Evolutionary conservation across 2,329 filamentous ascomycete species (phyloP).

Genomic region (Raffaelea albimanens): DNA sequence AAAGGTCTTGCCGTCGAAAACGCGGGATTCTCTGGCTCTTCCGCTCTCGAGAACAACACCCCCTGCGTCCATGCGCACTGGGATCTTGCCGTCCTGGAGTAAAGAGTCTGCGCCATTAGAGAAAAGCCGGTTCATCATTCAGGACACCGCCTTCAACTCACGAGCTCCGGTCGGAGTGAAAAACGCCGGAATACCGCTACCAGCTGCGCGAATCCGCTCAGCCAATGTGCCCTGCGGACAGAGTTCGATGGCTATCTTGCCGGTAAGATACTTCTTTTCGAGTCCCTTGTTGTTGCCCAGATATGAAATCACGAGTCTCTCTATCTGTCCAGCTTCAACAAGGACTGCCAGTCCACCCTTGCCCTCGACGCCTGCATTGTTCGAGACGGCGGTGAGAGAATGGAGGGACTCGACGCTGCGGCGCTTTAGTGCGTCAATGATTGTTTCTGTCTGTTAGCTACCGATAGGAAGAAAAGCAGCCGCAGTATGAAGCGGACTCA

Average conservation of each 20-base stretch:
- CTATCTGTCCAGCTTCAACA: constrained; percentile 59
- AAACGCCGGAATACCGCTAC: constrained; percentile 71
- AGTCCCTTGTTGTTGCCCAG: constrained; percentile 58
- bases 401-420: constrained; percentile 58
- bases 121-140: no score
- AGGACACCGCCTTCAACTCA: background rate
- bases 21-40: constrained; percentile 57
- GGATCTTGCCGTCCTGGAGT: constrained; percentile 59
- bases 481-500: no score
- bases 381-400: constrained; percentile 78
- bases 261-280: constrained; percentile 64
- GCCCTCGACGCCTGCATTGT: constrained; percentile 81
- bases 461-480: no score
- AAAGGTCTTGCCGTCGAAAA: constrained; percentile 64
- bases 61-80: constrained; percentile 48
- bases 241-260: constrained; percentile 66
- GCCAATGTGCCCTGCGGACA: constrained; percentile 69
- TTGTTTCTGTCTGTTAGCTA: no score
- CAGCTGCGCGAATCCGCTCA: constrained; percentile 62
- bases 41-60: constrained; percentile 55
- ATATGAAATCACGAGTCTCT: constrained; percentile 64
- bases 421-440: constrained; percentile 47
- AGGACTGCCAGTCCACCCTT: constrained; percentile 61
- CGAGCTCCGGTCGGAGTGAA: constrained; percentile 47
- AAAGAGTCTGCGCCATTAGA: constrained; percentile 56